Percentiles rank a stretch among this genome's conserved stretches.
Evolutionary conservation across 176 grass and related monocot species (phyloP).

Genomic region (sorghum (Sorghum bicolor)): Sorghum_bicolor_NCBIv3 NC_012871.2:71123501-71124000

Average conservation of each 20-base stretch:
- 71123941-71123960: background rate
- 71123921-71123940: background rate
- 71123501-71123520: no score
- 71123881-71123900: background rate
- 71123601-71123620: background rate
- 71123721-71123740: background rate
- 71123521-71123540: background rate
- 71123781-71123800: background rate
- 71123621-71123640: background rate
- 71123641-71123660: background rate
- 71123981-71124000: background rate
- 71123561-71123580: background rate
- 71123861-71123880: constrained; percentile 3
- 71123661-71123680: background rate
- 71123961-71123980: background rate
- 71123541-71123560: background rate
- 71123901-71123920: background rate
- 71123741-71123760: background rate
- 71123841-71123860: background rate
- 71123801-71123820: background rate
- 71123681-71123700: background rate
- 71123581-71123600: background rate
- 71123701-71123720: background rate
- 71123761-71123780: constrained; percentile 9
- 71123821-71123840: background rate